Evolutionary conservation across 345 rosid species (phyloP).

Genomic region (Eucalyptus cloeziana): DNA sequence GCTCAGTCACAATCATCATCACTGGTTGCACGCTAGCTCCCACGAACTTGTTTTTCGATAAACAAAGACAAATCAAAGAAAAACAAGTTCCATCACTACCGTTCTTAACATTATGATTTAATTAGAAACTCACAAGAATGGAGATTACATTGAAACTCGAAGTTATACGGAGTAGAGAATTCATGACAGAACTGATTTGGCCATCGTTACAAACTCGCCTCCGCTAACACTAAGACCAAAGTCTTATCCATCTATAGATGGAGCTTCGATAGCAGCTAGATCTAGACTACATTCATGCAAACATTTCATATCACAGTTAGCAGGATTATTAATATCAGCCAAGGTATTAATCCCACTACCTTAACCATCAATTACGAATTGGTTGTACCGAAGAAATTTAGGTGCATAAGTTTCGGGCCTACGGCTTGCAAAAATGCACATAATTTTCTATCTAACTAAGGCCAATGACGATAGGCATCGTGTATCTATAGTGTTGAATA

Average conservation of each 20-base stretch:
- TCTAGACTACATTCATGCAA: neutral
- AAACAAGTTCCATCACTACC: neutral
- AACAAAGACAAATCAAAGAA: neutral
- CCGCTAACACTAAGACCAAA: neutral
- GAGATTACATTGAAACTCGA: neutral
- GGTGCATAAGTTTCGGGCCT: neutral
- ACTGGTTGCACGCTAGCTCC: constrained; percentile 49
- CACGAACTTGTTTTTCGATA: constrained; percentile 21
- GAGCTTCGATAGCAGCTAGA: neutral
- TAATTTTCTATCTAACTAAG: neutral
- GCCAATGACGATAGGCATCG: neutral
- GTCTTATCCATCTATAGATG: neutral
- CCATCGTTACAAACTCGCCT: neutral
- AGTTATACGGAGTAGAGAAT: neutral
- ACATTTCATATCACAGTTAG: neutral
- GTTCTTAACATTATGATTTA: neutral
- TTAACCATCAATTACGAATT: neutral
- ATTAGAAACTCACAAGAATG: neutral
- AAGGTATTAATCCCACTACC: neutral
- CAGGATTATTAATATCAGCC: neutral
- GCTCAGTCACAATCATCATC: constrained; percentile 50
- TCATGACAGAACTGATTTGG: neutral
- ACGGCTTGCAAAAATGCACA: neutral
- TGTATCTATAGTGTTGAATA: neutral
- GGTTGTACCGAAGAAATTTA: neutral